These are phyloP conservation scores for Plantago coronopus DNA, from an alignment of 305 asterid genomes.

Conservation along the genomic window DNA sequence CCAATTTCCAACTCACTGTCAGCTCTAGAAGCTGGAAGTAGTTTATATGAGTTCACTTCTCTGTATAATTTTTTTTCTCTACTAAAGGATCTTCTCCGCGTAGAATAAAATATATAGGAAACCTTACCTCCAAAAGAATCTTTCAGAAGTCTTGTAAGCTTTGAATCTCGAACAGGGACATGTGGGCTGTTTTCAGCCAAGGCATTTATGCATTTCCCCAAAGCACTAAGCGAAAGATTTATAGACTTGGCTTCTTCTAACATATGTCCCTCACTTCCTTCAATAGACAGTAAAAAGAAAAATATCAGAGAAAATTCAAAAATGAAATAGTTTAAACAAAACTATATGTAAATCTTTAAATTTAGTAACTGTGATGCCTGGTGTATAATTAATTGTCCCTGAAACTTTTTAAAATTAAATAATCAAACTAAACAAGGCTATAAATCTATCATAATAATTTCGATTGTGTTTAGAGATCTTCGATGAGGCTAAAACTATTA, in stretches of 20 bases:
- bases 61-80: too few relatives aligned
- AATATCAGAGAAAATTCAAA: constrained; percentile 13
- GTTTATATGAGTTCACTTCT: neutral
- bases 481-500: too few relatives aligned
- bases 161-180: constrained; percentile 92
- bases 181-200: constrained; percentile 89
- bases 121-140: constrained; percentile 94
- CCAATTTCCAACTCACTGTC: constrained; percentile 7
- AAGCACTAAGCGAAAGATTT: constrained; percentile 83
- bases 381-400: too few relatives aligned
- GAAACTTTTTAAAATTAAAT: too few relatives aligned
- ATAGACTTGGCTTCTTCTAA: constrained; percentile 89
- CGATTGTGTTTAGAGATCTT: too few relatives aligned
- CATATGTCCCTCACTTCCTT: constrained; percentile 90
- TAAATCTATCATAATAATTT: too few relatives aligned
- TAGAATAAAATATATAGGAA: neutral
- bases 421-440: too few relatives aligned
- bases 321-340: neutral
- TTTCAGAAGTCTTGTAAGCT: constrained; percentile 87
- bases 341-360: neutral
- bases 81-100: neutral
- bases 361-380: neutral
- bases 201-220: constrained; percentile 94
- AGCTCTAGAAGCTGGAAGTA: neutral
- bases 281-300: constrained; percentile 14